phyloP scores from a whole-genome alignment of 306 rosid genomes.

The Leucaena leucocephala region DNA sequence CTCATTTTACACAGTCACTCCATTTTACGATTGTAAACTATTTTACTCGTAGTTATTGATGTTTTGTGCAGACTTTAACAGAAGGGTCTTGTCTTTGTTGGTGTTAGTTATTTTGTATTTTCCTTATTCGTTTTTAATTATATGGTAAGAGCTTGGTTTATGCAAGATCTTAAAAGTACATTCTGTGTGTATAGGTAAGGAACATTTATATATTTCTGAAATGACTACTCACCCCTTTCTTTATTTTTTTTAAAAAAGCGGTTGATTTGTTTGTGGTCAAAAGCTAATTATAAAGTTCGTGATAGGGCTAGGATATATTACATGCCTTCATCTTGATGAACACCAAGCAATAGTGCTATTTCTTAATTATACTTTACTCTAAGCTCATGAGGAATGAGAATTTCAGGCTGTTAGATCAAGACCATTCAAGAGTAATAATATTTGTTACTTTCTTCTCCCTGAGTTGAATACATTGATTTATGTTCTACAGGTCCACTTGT shows the following conservation, averaged over 20 bases:
- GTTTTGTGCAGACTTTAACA: background rate
- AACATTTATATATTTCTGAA: background rate
- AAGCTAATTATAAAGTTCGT: background rate
- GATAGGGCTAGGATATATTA: background rate
- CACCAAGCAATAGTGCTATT: background rate
- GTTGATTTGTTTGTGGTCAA: background rate
- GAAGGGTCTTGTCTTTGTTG: slow-evolving; percentile 6
- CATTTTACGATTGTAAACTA: background rate
- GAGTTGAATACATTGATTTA: background rate
- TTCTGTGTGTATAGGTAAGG: background rate
- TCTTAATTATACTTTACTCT: background rate
- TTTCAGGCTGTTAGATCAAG: background rate
- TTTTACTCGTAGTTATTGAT: background rate
- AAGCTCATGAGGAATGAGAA: background rate
- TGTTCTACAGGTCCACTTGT: background rate
- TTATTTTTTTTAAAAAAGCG: background rate
- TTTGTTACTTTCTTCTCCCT: background rate
- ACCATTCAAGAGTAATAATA: background rate
- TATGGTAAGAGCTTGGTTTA: background rate
- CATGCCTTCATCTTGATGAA: background rate
- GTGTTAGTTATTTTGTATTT: background rate
- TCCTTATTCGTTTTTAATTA: background rate
- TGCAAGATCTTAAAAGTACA: background rate
- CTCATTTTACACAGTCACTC: background rate
- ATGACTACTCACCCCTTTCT: background rate